These are phyloP conservation scores for Kodamaea nitidulidarum DNA, from an alignment of 805 yeast genomes.

Conservation along the genomic window DNA sequence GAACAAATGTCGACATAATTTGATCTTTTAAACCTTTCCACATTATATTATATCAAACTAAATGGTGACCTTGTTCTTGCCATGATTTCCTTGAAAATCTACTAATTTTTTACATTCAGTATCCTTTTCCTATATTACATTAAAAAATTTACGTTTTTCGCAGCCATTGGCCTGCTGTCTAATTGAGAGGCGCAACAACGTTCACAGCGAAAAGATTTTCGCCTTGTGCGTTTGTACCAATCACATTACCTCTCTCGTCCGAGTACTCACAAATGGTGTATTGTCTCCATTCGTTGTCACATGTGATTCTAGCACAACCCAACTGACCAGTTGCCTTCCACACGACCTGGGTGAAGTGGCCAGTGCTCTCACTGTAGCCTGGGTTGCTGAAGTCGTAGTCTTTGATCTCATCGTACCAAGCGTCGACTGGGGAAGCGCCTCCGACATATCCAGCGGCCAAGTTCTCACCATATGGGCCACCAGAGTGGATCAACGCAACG, in stretches of 20 bases:
- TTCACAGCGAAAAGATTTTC: slow-evolving; percentile 38
- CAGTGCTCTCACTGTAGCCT: slow-evolving; percentile 15
- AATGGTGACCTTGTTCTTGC: no score
- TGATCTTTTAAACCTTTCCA: no score
- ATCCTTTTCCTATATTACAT: no score
- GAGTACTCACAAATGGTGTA: slow-evolving; percentile 69
- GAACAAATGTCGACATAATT: no score
- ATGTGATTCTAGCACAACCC: slow-evolving; percentile 37
- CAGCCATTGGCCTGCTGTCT: not conserved
- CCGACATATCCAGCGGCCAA: slow-evolving; percentile 37
- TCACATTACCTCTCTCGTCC: slow-evolving; percentile 50
- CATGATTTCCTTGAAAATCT: no score
- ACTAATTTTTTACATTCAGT: no score
- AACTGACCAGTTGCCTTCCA: slow-evolving; percentile 32
- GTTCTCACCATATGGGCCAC: slow-evolving; percentile 38
- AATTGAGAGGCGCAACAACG: slow-evolving; percentile 38
- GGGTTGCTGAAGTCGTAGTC: slow-evolving; percentile 23
- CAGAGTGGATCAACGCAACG: slow-evolving; percentile 27
- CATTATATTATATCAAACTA: no score
- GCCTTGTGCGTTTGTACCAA: slow-evolving; percentile 34
- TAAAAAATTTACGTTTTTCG: no score
- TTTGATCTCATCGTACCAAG: slow-evolving; percentile 38
- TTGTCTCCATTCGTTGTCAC: slow-evolving; percentile 48
- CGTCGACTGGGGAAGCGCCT: slow-evolving; percentile 29
- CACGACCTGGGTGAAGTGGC: slow-evolving; percentile 38